These are phyloP conservation scores for Tylopilus cervinicoccineus DNA, from an alignment of 768 basidiomycete species.

Conservation along the genomic window DNA sequence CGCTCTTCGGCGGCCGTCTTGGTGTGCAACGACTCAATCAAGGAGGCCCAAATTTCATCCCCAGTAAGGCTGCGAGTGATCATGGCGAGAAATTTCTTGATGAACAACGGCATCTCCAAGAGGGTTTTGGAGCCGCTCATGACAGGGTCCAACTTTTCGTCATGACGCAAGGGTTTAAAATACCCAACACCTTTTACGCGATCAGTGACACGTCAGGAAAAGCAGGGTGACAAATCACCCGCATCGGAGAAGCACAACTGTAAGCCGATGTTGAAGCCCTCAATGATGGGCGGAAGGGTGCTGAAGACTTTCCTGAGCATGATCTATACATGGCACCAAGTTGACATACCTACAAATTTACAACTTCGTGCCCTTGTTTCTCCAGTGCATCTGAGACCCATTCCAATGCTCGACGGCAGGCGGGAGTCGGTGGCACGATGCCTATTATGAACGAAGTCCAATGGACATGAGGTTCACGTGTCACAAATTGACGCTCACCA, in stretches of 20 bases:
- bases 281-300: slow-evolving; percentile 44
- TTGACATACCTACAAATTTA: slow-evolving; percentile 34
- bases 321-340: not conserved
- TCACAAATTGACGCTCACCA: slow-evolving; percentile 27
- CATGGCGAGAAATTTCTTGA: slow-evolving; percentile 44
- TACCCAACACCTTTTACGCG: slow-evolving; percentile 40
- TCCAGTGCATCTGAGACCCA: slow-evolving; percentile 31
- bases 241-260: slow-evolving; percentile 56
- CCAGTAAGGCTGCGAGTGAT: slow-evolving; percentile 29
- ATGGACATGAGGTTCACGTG: too few relatives aligned
- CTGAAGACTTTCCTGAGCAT: slow-evolving; percentile 17
- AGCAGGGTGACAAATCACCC: slow-evolving; percentile 30
- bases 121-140: slow-evolving; percentile 23
- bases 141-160: slow-evolving; percentile 33
- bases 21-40: slow-evolving; percentile 32
- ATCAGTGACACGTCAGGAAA: not conserved
- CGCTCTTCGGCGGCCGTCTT: slow-evolving; percentile 30
- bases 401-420: slow-evolving; percentile 36
- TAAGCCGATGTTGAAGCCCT: slow-evolving; percentile 49
- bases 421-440: slow-evolving; percentile 37
- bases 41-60: slow-evolving; percentile 27
- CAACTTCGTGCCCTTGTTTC: slow-evolving; percentile 37
- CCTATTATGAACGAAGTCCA: slow-evolving; percentile 23
- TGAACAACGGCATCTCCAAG: slow-evolving; percentile 26
- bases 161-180: slow-evolving; percentile 32